Percentiles rank a stretch among this genome's conserved stretches.
Evolutionary conservation across 768 basidiomycete genomes (phyloP).

Genomic region (Coprinellus aureogranulatus): DNA sequence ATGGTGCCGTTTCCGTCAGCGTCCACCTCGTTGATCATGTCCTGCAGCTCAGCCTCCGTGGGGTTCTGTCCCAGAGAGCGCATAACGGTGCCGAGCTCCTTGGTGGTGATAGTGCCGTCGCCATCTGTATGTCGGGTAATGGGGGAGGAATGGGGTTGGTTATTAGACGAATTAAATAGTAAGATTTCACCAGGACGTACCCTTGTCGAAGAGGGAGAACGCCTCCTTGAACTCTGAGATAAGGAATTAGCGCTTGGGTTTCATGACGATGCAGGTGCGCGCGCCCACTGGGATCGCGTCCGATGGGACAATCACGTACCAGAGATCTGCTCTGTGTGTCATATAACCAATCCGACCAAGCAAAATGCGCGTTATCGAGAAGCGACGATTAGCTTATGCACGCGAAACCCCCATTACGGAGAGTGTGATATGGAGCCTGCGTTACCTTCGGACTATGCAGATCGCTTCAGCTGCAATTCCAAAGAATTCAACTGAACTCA

Average conservation of each 20-base stretch:
- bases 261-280: too few species aligned
- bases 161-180: conserved; percentile 8
- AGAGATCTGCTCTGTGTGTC: conserved; percentile 77
- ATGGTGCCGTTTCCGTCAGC: conserved; percentile 89
- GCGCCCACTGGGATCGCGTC: conserved; percentile 6
- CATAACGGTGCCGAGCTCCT: conserved; percentile 50
- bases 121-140: conserved; percentile 23
- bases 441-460: conserved; percentile 57
- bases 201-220: conserved; percentile 96
- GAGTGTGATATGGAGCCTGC: neutral
- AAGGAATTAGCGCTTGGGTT: neutral
- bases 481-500: conserved; percentile 9
- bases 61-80: conserved; percentile 47
- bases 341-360: conserved; percentile 1
- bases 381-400: conserved; percentile 2
- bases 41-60: conserved; percentile 46
- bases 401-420: conserved; percentile 6
- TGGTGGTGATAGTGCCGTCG: conserved; percentile 47
- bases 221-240: conserved; percentile 93
- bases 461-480: conserved; percentile 13
- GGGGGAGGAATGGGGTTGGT: conserved; percentile 5
- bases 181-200: too few species aligned
- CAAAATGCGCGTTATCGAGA: neutral
- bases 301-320: conserved; percentile 46
- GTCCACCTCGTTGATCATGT: conserved; percentile 51